A percentile compares a stretch with the other conserved stretches of the same genome.
Evolutionary conservation across 371 early-diverging fungal genomes (phyloP).

Genomic region (Mortierella sp.): DNA sequence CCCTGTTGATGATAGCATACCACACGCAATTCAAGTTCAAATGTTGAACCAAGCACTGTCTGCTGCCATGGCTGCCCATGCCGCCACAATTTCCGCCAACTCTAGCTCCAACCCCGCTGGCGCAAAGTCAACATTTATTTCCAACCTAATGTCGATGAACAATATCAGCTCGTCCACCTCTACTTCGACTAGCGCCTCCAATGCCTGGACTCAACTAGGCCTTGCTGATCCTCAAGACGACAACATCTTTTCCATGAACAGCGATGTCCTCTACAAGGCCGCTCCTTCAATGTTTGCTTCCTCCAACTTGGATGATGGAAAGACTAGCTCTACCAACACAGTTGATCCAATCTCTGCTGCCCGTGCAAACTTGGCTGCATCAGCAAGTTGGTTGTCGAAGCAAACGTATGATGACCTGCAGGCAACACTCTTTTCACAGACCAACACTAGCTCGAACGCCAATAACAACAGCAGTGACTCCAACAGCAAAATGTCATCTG

Average conservation of each 20-base stretch:
- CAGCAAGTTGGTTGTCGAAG: slow-evolving; percentile 17
- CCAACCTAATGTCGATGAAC: slow-evolving; percentile 13
- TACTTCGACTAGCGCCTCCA: slow-evolving; percentile 23
- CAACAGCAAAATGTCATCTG: slow-evolving; percentile 25
- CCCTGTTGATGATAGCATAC: slow-evolving; percentile 46
- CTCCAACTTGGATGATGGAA: slow-evolving; percentile 14
- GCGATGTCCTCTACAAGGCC: slow-evolving; percentile 42
- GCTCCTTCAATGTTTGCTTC: slow-evolving; percentile 28
- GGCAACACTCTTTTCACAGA: slow-evolving; percentile 44
- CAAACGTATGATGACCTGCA: slow-evolving; percentile 50
- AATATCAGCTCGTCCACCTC: slow-evolving; percentile 20
- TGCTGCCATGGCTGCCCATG: slow-evolving; percentile 44
- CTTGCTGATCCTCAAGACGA: slow-evolving; percentile 48
- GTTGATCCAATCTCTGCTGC: slow-evolving; percentile 19
- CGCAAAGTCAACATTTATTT: slow-evolving; percentile 8
- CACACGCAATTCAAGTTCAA: slow-evolving; percentile 48
- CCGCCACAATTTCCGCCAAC: slow-evolving; percentile 6
- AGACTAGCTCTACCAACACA: slow-evolving; percentile 3
- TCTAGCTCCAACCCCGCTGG: slow-evolving; percentile 1
- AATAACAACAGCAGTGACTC: background rate
- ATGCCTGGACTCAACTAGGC: slow-evolving; percentile 40
- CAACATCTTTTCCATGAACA: slow-evolving; percentile 39
- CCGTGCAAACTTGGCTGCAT: slow-evolving; percentile 25
- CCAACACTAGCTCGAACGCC: slow-evolving; percentile 20
- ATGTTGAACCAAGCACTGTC: slow-evolving; percentile 51